Base-by-base conservation (phyloP, 257 asterid species). In the Echium plantagineum region DNA sequence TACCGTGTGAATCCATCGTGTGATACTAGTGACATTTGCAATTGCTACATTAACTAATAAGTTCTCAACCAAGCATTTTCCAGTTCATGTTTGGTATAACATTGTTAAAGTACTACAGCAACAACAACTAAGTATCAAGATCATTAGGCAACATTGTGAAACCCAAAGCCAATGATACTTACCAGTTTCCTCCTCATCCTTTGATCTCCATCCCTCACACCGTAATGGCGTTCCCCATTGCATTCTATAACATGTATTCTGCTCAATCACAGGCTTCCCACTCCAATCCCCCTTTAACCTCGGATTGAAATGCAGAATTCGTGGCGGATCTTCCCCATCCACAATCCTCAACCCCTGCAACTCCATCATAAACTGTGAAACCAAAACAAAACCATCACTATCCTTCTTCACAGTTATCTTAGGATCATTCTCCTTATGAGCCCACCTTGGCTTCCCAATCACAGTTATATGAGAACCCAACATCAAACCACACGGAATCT, bases 281-380 rank as follows among this genome's bases (percentile, higher is more conserved):
- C 96, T 85, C 98, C 98, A 91, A 75, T 91, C 98, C 66, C 98
- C 98, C 53, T 82, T 85, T 32, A 88, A 63, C 77, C 98, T 75
- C 0, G 96, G 98, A 80, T 91, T 91, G 28, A 85, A 82, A 82
- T 91, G 98, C 74, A 91, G 77, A 67, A 91, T 82, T 82, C 79
- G 85, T 3, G 98, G 98, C 0, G 98, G 95, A 54, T 85, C 98
- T 83, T 91, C 98, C 20, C 98, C 96, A 70, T 91, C 96, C 74
- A 88, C 96, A 70, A 77, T 76, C 69, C 76, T 79, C 82, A 88
- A 71, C 38, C 95, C 98, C 71, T 88, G 96, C 76, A 91, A 68
- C 69, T 91, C 98, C 84, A 91, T 79, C 74, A 77, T 72, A 72
- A 90, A 90, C 82, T 87, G 97, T 1, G 93, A 84, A 28, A 81